phyloP scores from a whole-genome alignment of 1,139 yeast species.

The Suhomyces chickasaworum region DNA sequence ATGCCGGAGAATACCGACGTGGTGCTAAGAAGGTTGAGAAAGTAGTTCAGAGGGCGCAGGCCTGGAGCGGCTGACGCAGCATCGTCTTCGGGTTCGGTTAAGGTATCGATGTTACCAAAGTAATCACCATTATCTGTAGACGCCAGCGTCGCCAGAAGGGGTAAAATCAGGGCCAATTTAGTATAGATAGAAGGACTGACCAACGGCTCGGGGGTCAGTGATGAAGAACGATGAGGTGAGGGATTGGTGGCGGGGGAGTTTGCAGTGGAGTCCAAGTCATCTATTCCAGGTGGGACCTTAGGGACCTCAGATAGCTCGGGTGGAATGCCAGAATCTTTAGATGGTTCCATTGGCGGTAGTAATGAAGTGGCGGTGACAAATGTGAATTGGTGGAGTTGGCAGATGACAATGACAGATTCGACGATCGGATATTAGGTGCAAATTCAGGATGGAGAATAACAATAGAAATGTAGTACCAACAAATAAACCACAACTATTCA shows the following conservation, averaged over 20 bases:
- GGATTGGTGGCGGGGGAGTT: not conserved
- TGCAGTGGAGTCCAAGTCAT: not conserved
- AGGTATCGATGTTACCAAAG: constrained; percentile 1
- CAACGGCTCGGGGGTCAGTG: not conserved
- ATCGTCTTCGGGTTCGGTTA: constrained; percentile 26
- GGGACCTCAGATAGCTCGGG: not conserved
- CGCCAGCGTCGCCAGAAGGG: constrained; percentile 6
- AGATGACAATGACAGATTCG: not conserved
- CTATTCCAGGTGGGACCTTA: not conserved
- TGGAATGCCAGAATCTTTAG: too few relatives aligned
- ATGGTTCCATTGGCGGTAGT: not conserved
- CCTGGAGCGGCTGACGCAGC: constrained; percentile 25
- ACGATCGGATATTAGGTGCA: not conserved
- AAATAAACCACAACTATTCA: not conserved
- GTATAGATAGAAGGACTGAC: constrained; percentile 8
- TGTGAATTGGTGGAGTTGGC: too few relatives aligned
- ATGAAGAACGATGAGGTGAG: not conserved
- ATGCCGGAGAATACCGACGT: constrained; percentile 23
- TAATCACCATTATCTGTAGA: constrained; percentile 5
- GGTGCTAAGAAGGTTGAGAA: constrained; percentile 20
- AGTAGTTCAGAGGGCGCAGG: constrained; percentile 22
- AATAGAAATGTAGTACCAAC: not conserved
- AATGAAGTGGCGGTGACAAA: not conserved
- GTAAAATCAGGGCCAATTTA: constrained; percentile 14
- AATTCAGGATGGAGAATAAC: not conserved